These are phyloP conservation scores for Penicillium aurantiogriseum DNA, from an alignment of 2,329 filamentous ascomycete genomes.

Conservation along the genomic window DNA sequence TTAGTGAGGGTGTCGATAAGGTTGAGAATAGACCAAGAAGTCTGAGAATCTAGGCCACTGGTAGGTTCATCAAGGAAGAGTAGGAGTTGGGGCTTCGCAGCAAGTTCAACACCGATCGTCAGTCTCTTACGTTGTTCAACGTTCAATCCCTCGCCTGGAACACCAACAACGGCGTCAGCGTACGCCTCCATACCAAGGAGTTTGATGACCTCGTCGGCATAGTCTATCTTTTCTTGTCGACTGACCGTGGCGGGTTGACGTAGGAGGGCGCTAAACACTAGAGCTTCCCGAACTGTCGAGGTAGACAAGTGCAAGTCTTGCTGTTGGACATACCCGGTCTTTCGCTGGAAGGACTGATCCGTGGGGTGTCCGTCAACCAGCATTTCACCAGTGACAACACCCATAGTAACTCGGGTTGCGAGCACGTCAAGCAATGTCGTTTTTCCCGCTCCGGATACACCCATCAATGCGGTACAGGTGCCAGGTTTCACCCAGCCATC, in stretches of 20 bases:
- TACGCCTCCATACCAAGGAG: conserved; percentile 86
- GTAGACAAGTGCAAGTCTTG: conserved; percentile 78
- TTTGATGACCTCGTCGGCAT: conserved; percentile 78
- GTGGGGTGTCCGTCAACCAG: conserved; percentile 60
- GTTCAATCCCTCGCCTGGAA: conserved; percentile 71
- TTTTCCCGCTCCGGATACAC: conserved; percentile 63
- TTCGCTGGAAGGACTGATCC: conserved; percentile 59
- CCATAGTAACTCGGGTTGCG: conserved; percentile 58
- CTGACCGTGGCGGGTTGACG: conserved; percentile 73
- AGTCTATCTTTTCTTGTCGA: conserved; percentile 71
- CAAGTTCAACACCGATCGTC: conserved; percentile 6
- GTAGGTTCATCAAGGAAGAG: conserved; percentile 6
- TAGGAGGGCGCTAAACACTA: conserved; percentile 79
- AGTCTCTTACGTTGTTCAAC: conserved; percentile 59
- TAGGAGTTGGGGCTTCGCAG: background rate
- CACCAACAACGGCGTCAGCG: conserved; percentile 81
- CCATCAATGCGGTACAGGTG: conserved; percentile 58
- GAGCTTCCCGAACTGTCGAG: conserved; percentile 79
- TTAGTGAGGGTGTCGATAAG: background rate
- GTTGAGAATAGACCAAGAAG: background rate
- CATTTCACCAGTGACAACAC: conserved; percentile 66
- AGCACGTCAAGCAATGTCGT: conserved; percentile 60
- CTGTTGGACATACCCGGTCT: conserved; percentile 67
- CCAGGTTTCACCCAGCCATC: conserved; percentile 57
- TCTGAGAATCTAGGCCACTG: background rate